Conservation (phyloP, 2,329 filamentous ascomycete species). For the Domatiomyces globalis region DNA sequence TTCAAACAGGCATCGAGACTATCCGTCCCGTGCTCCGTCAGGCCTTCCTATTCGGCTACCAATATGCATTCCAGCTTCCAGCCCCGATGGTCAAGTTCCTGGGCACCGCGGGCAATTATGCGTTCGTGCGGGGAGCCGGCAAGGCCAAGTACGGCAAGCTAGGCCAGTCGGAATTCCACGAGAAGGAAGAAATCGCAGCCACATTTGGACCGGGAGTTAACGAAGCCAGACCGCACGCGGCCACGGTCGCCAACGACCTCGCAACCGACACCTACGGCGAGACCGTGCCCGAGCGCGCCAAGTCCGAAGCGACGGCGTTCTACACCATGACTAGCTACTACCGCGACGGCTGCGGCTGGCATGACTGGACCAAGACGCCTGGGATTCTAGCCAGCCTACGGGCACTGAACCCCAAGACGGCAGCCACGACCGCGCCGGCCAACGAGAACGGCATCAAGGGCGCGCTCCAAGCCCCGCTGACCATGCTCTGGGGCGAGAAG, state of each 20-base stretch:
- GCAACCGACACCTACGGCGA: constrained; percentile 26
- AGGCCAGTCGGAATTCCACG: constrained; percentile 22
- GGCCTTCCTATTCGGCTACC: constrained; percentile 37
- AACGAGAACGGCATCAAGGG: constrained; percentile 34
- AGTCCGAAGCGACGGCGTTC: constrained; percentile 30
- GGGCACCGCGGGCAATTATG: constrained; percentile 36
- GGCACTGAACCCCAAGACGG: constrained; percentile 24
- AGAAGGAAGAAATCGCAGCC: constrained; percentile 37
- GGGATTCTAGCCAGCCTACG: constrained; percentile 36
- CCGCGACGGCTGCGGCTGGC: constrained; percentile 33
- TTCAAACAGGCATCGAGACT: constrained; percentile 31
- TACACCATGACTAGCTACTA: constrained; percentile 40
- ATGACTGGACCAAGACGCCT: constrained; percentile 38
- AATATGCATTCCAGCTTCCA: constrained; percentile 41
- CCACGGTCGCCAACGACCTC: constrained; percentile 11
- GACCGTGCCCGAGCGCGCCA: constrained; percentile 27
- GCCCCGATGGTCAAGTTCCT: constrained; percentile 30
- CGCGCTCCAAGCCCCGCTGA: constrained; percentile 37
- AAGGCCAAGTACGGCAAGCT: constrained; percentile 24
- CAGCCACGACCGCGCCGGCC: constrained; percentile 11
- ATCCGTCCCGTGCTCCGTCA: constrained; percentile 38
- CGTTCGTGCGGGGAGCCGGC: constrained; percentile 33
- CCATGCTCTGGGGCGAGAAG: constrained; percentile 39
- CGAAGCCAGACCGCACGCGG: constrained; percentile 27
- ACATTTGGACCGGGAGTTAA: constrained; percentile 36